Evolutionary conservation across 1,284 basidiomycete species (phyloP).

Genomic region (Ustilago tritici): DNA sequence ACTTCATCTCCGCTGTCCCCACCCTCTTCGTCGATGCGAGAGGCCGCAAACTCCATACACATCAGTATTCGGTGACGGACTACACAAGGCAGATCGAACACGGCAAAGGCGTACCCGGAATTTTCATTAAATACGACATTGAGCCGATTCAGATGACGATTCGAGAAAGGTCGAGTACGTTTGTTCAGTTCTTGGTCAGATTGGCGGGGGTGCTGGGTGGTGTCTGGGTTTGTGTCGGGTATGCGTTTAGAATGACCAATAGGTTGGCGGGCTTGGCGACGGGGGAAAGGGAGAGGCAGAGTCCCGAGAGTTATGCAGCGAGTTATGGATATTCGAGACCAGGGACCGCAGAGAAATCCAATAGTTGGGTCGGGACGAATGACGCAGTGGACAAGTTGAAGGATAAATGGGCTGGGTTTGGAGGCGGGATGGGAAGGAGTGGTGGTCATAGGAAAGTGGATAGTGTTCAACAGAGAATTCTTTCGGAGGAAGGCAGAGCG

Average conservation of each 20-base stretch:
- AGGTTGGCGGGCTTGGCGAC: slow-evolving; percentile 39
- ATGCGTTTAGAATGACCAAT: slow-evolving; percentile 56
- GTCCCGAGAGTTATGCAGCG: slow-evolving; percentile 36
- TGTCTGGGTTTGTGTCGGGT: slow-evolving; percentile 67
- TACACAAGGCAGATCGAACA: slow-evolving; percentile 84
- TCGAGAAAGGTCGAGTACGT: slow-evolving; percentile 83
- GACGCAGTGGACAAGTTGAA: slow-evolving; percentile 44
- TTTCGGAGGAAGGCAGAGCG: slow-evolving; percentile 54
- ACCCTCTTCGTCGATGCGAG: slow-evolving; percentile 86
- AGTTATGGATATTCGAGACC: slow-evolving; percentile 38
- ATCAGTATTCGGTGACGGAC: slow-evolving; percentile 96
- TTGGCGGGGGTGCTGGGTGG: slow-evolving; percentile 72
- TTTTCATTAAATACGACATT: slow-evolving; percentile 79
- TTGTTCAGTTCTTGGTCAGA: slow-evolving; percentile 85
- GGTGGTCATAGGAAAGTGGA: slow-evolving; percentile 43
- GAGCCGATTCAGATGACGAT: slow-evolving; percentile 89
- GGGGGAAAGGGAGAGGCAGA: slow-evolving; percentile 21
- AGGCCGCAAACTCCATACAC: slow-evolving; percentile 77
- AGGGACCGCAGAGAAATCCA: slow-evolving; percentile 5
- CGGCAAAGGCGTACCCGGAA: slow-evolving; percentile 79
- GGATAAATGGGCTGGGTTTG: slow-evolving; percentile 43
- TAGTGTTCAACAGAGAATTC: slow-evolving; percentile 52
- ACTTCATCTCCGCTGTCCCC: slow-evolving; percentile 93
- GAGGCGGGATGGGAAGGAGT: slow-evolving; percentile 16
- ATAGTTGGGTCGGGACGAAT: slow-evolving; percentile 19